These are phyloP conservation scores for Raphanus hybrid DNA, from an alignment of 441 rosid species.

Conservation along the genomic window DNA sequence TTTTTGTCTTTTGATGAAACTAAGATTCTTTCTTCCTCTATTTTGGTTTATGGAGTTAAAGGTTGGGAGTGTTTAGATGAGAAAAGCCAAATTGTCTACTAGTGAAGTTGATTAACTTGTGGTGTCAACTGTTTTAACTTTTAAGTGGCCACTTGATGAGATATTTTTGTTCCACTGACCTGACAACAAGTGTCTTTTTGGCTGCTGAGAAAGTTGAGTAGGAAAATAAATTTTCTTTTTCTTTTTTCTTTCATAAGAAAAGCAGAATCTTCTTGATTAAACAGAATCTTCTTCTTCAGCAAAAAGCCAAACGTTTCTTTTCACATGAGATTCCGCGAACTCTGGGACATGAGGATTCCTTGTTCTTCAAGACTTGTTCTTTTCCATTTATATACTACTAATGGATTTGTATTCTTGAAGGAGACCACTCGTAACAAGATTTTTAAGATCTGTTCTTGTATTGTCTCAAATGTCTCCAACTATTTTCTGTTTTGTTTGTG, in stretches of 20 bases:
- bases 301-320: slow-evolving; percentile 22
- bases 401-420: background rate
- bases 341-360: no score
- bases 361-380: background rate
- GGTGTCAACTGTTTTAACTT: slow-evolving; percentile 24
- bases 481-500: slow-evolving; percentile 34
- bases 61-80: slow-evolving; percentile 6
- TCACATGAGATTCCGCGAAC: slow-evolving; percentile 37
- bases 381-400: slow-evolving; percentile 35
- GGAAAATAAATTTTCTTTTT: background rate
- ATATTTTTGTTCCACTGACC: slow-evolving; percentile 38
- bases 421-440: no score
- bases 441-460: slow-evolving; percentile 14
- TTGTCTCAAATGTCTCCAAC: slow-evolving; percentile 31
- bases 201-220: slow-evolving; percentile 41
- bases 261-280: background rate
- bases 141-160: slow-evolving; percentile 33
- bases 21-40: background rate
- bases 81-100: slow-evolving; percentile 30
- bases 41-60: slow-evolving; percentile 3
- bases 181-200: slow-evolving; percentile 33
- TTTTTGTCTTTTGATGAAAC: background rate
- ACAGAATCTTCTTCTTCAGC: slow-evolving; percentile 34
- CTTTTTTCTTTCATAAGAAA: slow-evolving; percentile 15
- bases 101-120: slow-evolving; percentile 28